Base-by-base conservation (phyloP, 176 grass and related monocot species). In the Pontederia crassipes region DNA sequence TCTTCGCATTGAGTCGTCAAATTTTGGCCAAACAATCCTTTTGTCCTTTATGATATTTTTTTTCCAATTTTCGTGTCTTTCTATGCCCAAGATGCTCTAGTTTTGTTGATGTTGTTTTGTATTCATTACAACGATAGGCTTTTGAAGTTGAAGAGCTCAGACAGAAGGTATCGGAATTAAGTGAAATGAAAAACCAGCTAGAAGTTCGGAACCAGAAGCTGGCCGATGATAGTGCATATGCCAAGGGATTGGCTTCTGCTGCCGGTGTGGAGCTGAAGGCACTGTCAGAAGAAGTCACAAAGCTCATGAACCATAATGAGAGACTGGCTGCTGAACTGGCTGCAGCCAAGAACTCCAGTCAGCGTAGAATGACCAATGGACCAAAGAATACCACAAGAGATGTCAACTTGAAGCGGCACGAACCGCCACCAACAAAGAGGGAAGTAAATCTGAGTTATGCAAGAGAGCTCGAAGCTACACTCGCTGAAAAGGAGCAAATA, bases 281-380 rank as follows among this genome's bases (percentile, higher is more conserved):
- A 0, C 73, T 99, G 26, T 99, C 94, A 16, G 94, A 99, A 82
- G 94, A 99, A 85, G 88, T 99, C 29, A 93, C 85, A 46, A 99
- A 99, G 75, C 84, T 99, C 57, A 99, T 99, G 94, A 87, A 86
- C 79, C 94, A 99, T 50, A 99, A 99, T 72, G 94, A 99, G 78
- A 93, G 80, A 76, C 79, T 99, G 70, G 78, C 71, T 10, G 60
- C 69, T 64, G 94, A 99, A 53, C 73, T 99, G 75, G 72, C 82
- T 28, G 85, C 79, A 0, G 11, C 75, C 54, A 93, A 70, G 79
- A 93, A 72, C 65, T 24, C 20, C 20, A 81, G 78, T 76, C 93
- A 86, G 35, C 79, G 84, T 12, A 87, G 87, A 70, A 53, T 29
- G 64, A 81, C 57, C 76, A 92, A 78, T 70, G 91, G 80, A 49